Evolutionary conservation across 2,329 filamentous ascomycete genomes (phyloP), one percentile per base, ranked within the genome.

Genomic region (Endothia cerciana): DNA sequence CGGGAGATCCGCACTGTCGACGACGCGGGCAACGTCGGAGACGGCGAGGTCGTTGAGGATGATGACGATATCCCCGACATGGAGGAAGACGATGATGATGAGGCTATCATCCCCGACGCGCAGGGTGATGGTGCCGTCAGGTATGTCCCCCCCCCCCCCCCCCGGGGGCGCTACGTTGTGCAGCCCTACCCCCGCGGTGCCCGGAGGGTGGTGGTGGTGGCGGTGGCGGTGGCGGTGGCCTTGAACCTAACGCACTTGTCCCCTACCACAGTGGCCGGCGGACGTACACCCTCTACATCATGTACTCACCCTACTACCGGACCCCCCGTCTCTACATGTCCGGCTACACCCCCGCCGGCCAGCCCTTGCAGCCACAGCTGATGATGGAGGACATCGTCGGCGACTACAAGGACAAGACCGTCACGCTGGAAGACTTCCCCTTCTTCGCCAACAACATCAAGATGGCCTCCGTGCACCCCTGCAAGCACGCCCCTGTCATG

Each of bases 241-340:
- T 15, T 56, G 25, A 7, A 33, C 71, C 62, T 19, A 5, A 28
- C 64, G 43, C 33, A 53, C 49, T 71, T 69, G 70, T 71, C 47
- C 69, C 64, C 58, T 13, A 4, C 41, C 28, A 62, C 70, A 97
- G 92, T 65, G 89, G 91, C 63, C 86, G 92, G 61, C 91, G 95
- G 71, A 97, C 92, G n/a, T 99, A 99, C 79, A 97, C 91, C 55
- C 90, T 99, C 71, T 99, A 99, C 84, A 98, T 99, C 74, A 95
- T 93, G 80, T 99, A 99, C 81, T 92, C 94, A 4, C 91, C 94
- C 45, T 97, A 97, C 83, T 99, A 98, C 81, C 91, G 93, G 72
- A 98, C 95, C 4, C 95, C 95, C 0, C 92, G 95, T 41, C 87
- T 98, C 73, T 99, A 97, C 78, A 88, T 99, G 58, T 96, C 93